Evolutionary conservation across 768 basidiomycete species (phyloP), one percentile per base, ranked within the genome.

Genomic region (Boletus tomentosulus): DNA sequence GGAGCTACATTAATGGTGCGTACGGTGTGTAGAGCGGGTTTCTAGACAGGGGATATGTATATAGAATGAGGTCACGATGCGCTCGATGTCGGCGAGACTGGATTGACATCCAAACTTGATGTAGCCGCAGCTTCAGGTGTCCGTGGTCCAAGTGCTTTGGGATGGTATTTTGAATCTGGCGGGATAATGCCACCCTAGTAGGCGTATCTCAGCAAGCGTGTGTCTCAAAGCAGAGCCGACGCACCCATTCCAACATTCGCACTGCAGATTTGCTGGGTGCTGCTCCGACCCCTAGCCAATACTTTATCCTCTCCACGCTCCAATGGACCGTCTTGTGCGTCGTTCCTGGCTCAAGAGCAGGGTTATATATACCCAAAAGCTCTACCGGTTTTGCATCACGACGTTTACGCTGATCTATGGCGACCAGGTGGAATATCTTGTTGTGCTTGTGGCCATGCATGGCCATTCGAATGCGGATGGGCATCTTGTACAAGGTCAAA

Each of bases 351-450:
- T 69, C 70, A 44, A 82, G 71, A 57, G 78, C 83, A 4, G 92
- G 93, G 69, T 91, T 77, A 74, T 89, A 97, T 45, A 88, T 77
- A 31, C 93, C 96, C 46, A 98, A 74, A 37, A 85, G 79, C 71
- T 98, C 96, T 61, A 89, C 80, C 12, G 96, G 96, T 66, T 84
- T 85, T 38, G 86, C 92, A 64, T 98, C 82, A 25, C 94, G 84
- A 42, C 85, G 77, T 51, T 81, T 78, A 43, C 80, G 76, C 50
- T 83, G 78, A 70, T 90, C 80, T 43, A 88, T 83, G 52, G 91
- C 95, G 57, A 97, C 93, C 58, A 98, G 72, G 64, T 92, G 89
- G 68, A 91, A 89, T 52, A 88, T 78, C 39, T 86, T 85, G 66
- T 78, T 79, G 71, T 93, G 84, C 61, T 82, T 79, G 51, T 69